Percentiles rank a stretch among this genome's conserved stretches.
phyloP scores from a whole-genome alignment of 768 basidiomycete species.

The Megacollybia marginata region DNA sequence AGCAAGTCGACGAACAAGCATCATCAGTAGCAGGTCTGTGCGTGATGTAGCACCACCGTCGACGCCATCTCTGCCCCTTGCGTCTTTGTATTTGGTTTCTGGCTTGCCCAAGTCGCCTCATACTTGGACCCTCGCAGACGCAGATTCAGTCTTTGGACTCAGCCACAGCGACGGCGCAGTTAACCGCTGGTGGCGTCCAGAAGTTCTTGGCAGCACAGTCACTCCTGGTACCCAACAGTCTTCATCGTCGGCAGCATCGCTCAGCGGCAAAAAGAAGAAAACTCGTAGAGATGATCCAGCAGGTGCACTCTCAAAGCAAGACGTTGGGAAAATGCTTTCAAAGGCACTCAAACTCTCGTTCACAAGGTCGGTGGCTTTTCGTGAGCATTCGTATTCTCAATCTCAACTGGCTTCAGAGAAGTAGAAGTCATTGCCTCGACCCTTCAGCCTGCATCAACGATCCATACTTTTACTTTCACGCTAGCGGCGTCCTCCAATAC shows the following conservation, averaged over 20 bases:
- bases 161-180: conserved; percentile 83
- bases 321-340: conserved; percentile 84
- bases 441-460: conserved; percentile 85
- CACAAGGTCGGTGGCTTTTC: conserved; percentile 1
- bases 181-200: conserved; percentile 84
- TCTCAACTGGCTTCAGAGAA: conserved; percentile 83
- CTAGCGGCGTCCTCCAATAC: conserved; percentile 73
- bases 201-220: conserved; percentile 83
- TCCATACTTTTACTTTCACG: conserved; percentile 87
- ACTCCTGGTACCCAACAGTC: conserved; percentile 64
- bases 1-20: conserved; percentile 65
- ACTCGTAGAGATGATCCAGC: conserved; percentile 60
- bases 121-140: conserved; percentile 86
- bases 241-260: background rate
- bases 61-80: conserved; percentile 65
- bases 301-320: conserved; percentile 76
- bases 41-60: conserved; percentile 48
- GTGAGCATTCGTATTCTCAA: conserved; percentile 25
- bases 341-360: conserved; percentile 77
- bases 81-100: conserved; percentile 81
- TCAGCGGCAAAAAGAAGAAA: conserved; percentile 67
- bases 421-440: conserved; percentile 95
- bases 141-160: conserved; percentile 72
- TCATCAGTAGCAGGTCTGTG: conserved; percentile 69
- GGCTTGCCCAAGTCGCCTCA: conserved; percentile 85